These are phyloP conservation scores for Penicillium cinerascens DNA, from an alignment of 495 filamentous ascomycete genomes.

Conservation along the genomic window DNA sequence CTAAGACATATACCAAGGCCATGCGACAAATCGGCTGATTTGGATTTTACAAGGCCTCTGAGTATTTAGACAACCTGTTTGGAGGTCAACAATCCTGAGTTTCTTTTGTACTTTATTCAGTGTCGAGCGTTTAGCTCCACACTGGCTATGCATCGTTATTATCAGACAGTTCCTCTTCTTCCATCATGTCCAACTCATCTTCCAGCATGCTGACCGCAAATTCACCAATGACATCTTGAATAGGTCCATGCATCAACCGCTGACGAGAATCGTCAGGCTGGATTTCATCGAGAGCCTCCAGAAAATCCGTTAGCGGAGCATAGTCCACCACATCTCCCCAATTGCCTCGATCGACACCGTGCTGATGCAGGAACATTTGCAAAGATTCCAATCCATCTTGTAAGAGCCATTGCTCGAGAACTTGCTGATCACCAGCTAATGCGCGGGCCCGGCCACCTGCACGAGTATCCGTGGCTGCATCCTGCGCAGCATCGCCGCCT, in stretches of 20 bases:
- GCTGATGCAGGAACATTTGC: conserved; percentile 37
- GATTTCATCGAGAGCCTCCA: conserved; percentile 32
- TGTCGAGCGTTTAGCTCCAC: not conserved
- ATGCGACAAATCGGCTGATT: too few relatives aligned
- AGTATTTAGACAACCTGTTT: not conserved
- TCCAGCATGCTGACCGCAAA: conserved; percentile 42
- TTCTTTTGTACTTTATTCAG: not conserved
- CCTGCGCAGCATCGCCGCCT: conserved; percentile 3
- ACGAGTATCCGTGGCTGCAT: not conserved
- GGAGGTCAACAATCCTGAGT: not conserved
- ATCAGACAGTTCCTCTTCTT: conserved; percentile 13
- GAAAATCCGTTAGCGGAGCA: conserved; percentile 36
- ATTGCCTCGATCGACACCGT: conserved; percentile 45
- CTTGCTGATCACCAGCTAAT: conserved; percentile 28
- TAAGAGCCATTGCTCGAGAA: conserved; percentile 38
- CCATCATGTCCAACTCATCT: conserved; percentile 36
- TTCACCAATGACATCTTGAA: conserved; percentile 36
- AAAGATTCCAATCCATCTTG: conserved; percentile 33
- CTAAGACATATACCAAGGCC: too few relatives aligned
- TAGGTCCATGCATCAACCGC: conserved; percentile 29
- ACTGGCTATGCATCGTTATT: not conserved
- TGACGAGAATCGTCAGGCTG: conserved; percentile 27
- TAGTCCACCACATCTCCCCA: conserved; percentile 40
- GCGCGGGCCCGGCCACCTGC: conserved; percentile 12
- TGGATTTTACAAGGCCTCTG: not conserved